Percentiles rank a stretch among this genome's conserved stretches.
phyloP scores from a whole-genome alignment of 2,329 filamentous ascomycete species.

The Aspergillus alliaceus region DNA sequence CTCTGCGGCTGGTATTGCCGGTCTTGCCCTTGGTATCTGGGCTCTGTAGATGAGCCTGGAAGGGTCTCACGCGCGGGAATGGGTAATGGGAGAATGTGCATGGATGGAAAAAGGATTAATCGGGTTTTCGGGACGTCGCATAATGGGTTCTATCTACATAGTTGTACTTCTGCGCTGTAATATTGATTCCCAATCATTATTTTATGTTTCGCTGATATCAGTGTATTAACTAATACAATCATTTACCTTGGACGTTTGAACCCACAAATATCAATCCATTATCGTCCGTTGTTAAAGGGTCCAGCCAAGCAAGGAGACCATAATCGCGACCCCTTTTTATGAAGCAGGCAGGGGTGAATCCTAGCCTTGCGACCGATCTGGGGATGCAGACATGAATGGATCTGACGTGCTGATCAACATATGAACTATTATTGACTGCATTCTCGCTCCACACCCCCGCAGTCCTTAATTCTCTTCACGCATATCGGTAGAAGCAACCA shows the following conservation, averaged over 20 bases:
- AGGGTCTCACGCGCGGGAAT: not conserved
- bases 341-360: no score
- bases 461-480: not conserved
- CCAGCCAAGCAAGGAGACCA: not conserved
- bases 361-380: no score
- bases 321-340: no score
- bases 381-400: no score
- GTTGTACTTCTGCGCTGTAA: conserved; percentile 5
- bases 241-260: no score
- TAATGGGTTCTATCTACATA: conserved; percentile 8
- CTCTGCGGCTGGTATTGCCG: conserved; percentile 35
- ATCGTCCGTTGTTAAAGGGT: no score
- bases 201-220: not conserved
- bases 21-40: conserved; percentile 37
- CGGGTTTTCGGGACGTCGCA: not conserved
- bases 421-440: no score
- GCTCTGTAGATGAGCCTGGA: conserved; percentile 30
- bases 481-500: not conserved
- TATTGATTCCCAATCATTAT: not conserved
- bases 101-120: conserved; percentile 8
- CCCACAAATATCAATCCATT: no score
- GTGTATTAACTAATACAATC: not conserved
- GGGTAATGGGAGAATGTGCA: not conserved
- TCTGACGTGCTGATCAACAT: conserved; percentile 1
- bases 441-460: not conserved